Base-by-base conservation (phyloP, 1,284 basidiomycete species). In the Earliella scabrosa region DNA sequence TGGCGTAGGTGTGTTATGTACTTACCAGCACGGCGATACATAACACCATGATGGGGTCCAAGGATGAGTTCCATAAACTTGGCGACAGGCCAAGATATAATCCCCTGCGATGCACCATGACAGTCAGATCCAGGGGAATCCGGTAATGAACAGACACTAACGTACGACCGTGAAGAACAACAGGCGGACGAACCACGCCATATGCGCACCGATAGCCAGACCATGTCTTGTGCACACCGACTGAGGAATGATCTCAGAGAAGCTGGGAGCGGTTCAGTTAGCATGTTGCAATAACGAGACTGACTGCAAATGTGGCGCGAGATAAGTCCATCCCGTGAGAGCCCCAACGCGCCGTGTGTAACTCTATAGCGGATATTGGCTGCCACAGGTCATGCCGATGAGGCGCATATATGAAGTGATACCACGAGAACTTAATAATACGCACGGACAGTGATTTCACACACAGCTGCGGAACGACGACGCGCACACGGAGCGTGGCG, bases 191-290 rank as follows among this genome's bases (percentile, higher is more conserved):
- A 94, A 80, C 0, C 87, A 85, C 0, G 92, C 93, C 79, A 94
- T 93, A 58, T 90, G 89, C 1, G 95, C 95, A 32, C 95, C 95
- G 45, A 98, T 87, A 49, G 90, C 88, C 3, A 97, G 81, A 24
- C 96, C 96, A 76, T 96, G 90, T 18, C 95, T 86, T 16, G 95
- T 95, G 69, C 94, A 97, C 4, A 96, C 73, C 2, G 88, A 90
- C 73, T 93, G 86, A 0, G 95, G 95, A 57, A 97, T 97, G 61
- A 97, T 92, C 74, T 97, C 95, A 38, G 90, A 79, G 69, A 94
- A 93, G 60, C 92, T 91, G 63, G 1, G 16, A 14, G 13, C n/a
- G 9, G 3, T 27, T 60, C 27, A 56, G 49, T 35, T 39, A 2
- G 35, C 18, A 9, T 3, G 29, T 14, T 10, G 20, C 26, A 31